These are phyloP conservation scores for Hypoxylon fragiforme DNA, from an alignment of 495 filamentous ascomycete species.

Conservation along the genomic window DNA sequence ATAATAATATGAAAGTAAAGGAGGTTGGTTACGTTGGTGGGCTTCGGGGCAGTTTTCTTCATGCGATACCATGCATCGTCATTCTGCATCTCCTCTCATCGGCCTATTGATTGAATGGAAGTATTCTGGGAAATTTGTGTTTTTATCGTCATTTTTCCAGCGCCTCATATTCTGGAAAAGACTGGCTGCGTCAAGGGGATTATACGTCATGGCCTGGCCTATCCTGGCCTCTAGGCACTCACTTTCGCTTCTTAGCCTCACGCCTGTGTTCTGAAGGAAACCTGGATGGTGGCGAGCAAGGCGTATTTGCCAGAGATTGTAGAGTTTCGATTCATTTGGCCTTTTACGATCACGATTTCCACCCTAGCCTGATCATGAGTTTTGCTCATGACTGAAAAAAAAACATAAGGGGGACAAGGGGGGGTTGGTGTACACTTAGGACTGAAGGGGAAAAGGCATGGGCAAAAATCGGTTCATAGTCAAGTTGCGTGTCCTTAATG, in stretches of 20 bases:
- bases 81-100: slow-evolving; percentile 16
- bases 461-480: slow-evolving; percentile 15
- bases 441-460: slow-evolving; percentile 4
- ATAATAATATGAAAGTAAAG: not conserved
- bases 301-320: slow-evolving; percentile 5
- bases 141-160: too few relatives aligned
- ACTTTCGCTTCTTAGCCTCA: slow-evolving; percentile 21
- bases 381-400: too few relatives aligned
- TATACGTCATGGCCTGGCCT: too few relatives aligned
- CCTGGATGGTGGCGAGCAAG: not conserved
- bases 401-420: not conserved
- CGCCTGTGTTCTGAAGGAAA: slow-evolving; percentile 1
- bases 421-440: slow-evolving; percentile 26
- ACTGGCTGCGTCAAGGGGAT: too few relatives aligned
- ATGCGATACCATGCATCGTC: slow-evolving; percentile 32
- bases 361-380: too few relatives aligned
- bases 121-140: too few relatives aligned
- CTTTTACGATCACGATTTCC: slow-evolving; percentile 6
- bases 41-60: slow-evolving; percentile 12
- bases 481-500: slow-evolving; percentile 17
- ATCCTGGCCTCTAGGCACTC: slow-evolving; percentile 7
- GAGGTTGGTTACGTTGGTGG: not conserved
- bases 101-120: too few relatives aligned
- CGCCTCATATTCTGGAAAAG: not conserved
- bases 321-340: slow-evolving; percentile 8